Conservation (phyloP, 1,284 basidiomycete species). For the Volvariella volvacea region DNA sequence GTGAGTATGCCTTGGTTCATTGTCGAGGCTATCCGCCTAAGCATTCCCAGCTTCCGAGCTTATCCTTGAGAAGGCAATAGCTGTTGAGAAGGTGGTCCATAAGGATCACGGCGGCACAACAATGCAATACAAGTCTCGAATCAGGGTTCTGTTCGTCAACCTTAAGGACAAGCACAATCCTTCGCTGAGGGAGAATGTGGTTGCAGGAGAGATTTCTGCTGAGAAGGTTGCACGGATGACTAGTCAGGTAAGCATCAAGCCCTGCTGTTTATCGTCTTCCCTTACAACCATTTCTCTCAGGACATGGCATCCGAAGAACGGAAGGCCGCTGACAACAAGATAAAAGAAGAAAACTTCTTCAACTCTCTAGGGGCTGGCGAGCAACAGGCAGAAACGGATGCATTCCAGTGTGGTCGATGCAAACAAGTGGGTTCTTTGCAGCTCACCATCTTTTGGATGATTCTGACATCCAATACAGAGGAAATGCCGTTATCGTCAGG, state of each 20-base stretch:
- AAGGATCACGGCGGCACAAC: slow-evolving; percentile 36
- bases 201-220: slow-evolving; percentile 72
- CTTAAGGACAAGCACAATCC: slow-evolving; percentile 96
- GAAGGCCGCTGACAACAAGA: slow-evolving; percentile 75
- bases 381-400: slow-evolving; percentile 91
- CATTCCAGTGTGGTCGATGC: slow-evolving; percentile 96
- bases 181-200: slow-evolving; percentile 75
- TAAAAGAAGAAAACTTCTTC: slow-evolving; percentile 86
- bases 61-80: slow-evolving; percentile 51
- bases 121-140: slow-evolving; percentile 69
- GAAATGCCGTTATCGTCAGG: slow-evolving; percentile 90
- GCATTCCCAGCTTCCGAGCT: slow-evolving; percentile 48
- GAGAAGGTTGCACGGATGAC: slow-evolving; percentile 77
- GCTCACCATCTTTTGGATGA: background rate
- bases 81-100: slow-evolving; percentile 54
- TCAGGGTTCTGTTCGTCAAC: slow-evolving; percentile 87
- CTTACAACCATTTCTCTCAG: slow-evolving; percentile 40
- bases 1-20: slow-evolving; percentile 44
- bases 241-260: slow-evolving; percentile 48
- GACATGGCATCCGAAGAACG: slow-evolving; percentile 96
- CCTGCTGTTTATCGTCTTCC: background rate
- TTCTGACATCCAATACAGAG: slow-evolving; percentile 35
- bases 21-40: background rate
- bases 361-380: slow-evolving; percentile 88
- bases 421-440: slow-evolving; percentile 52